Evolutionary conservation across 2,329 filamentous ascomycete genomes (phyloP), one percentile per base, ranked within the genome.

Genomic region (Aspergillus oerlinghausenensis): DNA sequence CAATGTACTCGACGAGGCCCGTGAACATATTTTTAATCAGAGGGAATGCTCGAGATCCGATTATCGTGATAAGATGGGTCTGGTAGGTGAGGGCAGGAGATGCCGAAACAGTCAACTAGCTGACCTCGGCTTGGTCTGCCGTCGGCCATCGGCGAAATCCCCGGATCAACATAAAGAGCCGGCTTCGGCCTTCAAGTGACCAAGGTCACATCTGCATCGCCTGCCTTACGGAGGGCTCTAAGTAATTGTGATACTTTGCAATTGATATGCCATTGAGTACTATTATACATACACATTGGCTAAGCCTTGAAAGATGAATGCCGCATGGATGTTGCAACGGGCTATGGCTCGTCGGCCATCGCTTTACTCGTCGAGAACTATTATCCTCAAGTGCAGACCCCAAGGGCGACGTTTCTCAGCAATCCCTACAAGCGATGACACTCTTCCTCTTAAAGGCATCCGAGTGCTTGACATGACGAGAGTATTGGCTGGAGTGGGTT

Each of bases 391-490:
- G 26, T 63, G 60, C 56, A 59, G 61, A 23, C 50, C 63, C 43
- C 65, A 63, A 67, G 66, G 66, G 65, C 69, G 71, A 54, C 63
- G 58, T 42, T 75, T 71, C 59, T 79, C 80, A 42, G 79, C 76
- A 56, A 68, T 72, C 51, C 63, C 70, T 17, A 51, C 52, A 49
- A 70, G 77, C 64, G 70, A 76, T 51, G 77, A 76, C 28, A 80
- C 79, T 17, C 73, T 88, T 32, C 93, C 94, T 23, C 81, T 99
- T 65, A 85, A 90, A 38, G 94, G 94, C 1, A 88, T 94, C 65
- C 86, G 89, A 55, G 92, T 97, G 14, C 81, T 99, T 60, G 94
- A 99, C 73, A 95, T 99, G 92, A 97, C 93, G 3, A 84, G 94
- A 77, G 94, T 99, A 1, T 78, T 99, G 62, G 94, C 94, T 61